phyloP scores from a whole-genome alignment of 768 basidiomycete genomes.

The Termitomyces sp. region DNA sequence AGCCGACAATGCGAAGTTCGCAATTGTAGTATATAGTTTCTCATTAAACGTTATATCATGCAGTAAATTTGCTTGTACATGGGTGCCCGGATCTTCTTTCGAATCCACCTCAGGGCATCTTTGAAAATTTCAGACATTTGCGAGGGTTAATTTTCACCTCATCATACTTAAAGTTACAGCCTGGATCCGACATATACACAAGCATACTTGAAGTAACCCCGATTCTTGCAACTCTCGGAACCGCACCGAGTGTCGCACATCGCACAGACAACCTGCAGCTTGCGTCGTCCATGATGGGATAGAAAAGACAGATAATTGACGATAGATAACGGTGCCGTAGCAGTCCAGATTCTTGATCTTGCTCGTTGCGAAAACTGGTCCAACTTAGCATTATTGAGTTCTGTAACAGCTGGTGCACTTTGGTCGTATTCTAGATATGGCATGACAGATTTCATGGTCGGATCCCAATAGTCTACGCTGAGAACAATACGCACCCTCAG shows the following conservation, averaged over 20 bases:
- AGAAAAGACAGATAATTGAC: constrained; percentile 2
- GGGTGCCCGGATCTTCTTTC: no score
- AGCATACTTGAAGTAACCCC: neutral
- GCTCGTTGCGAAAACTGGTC: neutral
- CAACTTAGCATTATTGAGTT: constrained; percentile 5
- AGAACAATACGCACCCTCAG: neutral
- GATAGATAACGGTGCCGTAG: neutral
- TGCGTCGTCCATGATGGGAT: neutral
- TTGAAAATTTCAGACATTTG: no score
- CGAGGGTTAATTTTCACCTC: no score
- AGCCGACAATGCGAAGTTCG: no score
- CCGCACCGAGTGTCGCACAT: neutral
- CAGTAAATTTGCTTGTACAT: no score
- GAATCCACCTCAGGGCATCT: no score
- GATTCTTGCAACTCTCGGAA: neutral
- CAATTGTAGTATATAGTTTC: no score
- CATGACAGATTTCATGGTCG: neutral
- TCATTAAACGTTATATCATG: no score
- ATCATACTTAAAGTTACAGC: no score
- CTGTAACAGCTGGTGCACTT: neutral
- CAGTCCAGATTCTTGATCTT: constrained; percentile 6
- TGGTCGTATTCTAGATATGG: neutral
- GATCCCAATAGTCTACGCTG: neutral
- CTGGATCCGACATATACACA: no score
- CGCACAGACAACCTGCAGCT: neutral